Evolutionary conservation across 208 protist genomes (phyloP).

Genomic region (Histomonas meleagridis): DNA sequence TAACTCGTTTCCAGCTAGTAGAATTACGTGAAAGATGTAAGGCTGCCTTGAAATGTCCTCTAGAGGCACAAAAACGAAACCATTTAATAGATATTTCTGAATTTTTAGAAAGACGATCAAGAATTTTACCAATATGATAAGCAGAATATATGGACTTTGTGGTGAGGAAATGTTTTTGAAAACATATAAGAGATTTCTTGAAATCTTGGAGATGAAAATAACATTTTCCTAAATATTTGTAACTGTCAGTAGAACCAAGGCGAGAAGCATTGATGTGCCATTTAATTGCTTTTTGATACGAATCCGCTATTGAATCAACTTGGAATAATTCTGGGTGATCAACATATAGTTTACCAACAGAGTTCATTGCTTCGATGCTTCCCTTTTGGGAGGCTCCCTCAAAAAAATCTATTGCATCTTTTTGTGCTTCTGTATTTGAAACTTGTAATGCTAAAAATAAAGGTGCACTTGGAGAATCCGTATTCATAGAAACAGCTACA

Average conservation of each 20-base stretch:
- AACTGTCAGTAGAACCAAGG: neutral
- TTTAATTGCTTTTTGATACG: neutral
- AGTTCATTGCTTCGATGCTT: neutral
- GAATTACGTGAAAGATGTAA: no score
- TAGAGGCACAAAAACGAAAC: no score
- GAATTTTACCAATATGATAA: no score
- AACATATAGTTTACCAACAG: neutral
- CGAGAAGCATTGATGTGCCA: neutral
- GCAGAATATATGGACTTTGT: no score
- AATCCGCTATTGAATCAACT: neutral
- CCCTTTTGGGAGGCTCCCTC: neutral
- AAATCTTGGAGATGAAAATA: no score
- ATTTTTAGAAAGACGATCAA: no score
- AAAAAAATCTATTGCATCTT: neutral
- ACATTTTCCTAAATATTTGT: neutral
- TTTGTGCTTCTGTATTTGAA: no score
- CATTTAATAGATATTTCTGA: no score
- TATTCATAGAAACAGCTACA: neutral
- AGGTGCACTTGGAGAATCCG: neutral
- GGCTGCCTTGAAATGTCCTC: no score
- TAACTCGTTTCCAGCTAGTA: no score
- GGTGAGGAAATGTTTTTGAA: no score
- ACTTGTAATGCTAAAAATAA: neutral
- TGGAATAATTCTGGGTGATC: neutral
- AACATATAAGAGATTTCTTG: no score